These are phyloP conservation scores for Aureobasidium musti DNA, from an alignment of 2,329 filamentous ascomycete genomes.

Conservation along the genomic window DNA sequence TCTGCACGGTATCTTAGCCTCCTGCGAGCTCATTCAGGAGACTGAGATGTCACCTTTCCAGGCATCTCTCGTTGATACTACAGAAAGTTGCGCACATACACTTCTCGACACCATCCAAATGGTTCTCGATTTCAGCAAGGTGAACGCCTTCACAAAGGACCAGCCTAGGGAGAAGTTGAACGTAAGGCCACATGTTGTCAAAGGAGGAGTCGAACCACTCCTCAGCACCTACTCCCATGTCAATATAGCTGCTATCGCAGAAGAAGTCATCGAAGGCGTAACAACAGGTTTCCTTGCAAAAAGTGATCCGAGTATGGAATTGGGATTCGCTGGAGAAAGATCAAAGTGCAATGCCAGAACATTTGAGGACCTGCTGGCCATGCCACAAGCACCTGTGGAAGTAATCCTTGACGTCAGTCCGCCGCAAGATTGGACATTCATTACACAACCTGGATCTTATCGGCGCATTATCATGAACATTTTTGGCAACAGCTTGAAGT, in stretches of 20 bases:
- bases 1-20: conserved; percentile 49
- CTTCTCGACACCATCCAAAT: conserved; percentile 49
- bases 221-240: conserved; percentile 39
- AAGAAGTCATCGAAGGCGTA: conserved; percentile 58
- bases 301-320: conserved; percentile 31
- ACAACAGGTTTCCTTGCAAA: conserved; percentile 53
- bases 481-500: conserved; percentile 51
- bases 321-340: conserved; percentile 1
- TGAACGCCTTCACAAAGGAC: conserved; percentile 38
- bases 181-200: conserved; percentile 18
- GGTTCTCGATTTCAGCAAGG: conserved; percentile 46
- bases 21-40: conserved; percentile 50
- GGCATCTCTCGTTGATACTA: conserved; percentile 46
- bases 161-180: neutral
- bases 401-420: conserved; percentile 45
- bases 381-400: conserved; percentile 44
- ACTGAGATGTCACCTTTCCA: conserved; percentile 44
- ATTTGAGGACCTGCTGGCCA: conserved; percentile 35
- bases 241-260: conserved; percentile 50
- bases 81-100: conserved; percentile 51
- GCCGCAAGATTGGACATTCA: conserved; percentile 46
- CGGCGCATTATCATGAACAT: conserved; percentile 50
- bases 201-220: conserved; percentile 32
- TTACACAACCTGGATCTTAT: conserved; percentile 47
- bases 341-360: conserved; percentile 29